These are phyloP conservation scores for Paraconiothyrium sp. DNA, from an alignment of 2,329 filamentous ascomycete genomes.

Conservation along the genomic window DNA sequence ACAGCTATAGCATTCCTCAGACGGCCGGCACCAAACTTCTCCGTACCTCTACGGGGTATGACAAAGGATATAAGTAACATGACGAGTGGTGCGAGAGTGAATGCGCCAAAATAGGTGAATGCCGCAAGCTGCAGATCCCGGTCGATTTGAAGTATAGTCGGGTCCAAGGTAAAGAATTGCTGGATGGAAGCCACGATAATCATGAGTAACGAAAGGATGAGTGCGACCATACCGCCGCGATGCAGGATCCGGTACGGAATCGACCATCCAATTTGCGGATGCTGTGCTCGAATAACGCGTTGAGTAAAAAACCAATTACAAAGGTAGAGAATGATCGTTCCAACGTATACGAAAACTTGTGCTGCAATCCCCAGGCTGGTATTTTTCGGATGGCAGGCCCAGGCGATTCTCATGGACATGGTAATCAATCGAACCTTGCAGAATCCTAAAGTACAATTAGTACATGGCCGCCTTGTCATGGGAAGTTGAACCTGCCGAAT, in stretches of 20 bases:
- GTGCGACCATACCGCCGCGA: constrained; percentile 59
- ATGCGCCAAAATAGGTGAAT: constrained; percentile 69
- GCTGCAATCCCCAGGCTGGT: constrained; percentile 66
- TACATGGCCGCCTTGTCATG: constrained; percentile 10
- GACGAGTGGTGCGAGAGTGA: constrained; percentile 73
- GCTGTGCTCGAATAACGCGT: constrained; percentile 76
- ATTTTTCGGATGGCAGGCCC: constrained; percentile 49
- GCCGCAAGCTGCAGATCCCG: constrained; percentile 72
- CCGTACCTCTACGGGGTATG: constrained; percentile 49
- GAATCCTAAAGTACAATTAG: constrained; percentile 44
- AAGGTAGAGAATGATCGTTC: constrained; percentile 80
- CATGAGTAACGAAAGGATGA: constrained; percentile 71
- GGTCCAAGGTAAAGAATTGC: constrained; percentile 72
- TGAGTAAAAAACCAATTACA: constrained; percentile 82
- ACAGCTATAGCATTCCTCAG: constrained; percentile 74
- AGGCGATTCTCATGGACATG: constrained; percentile 53
- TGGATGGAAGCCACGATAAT: constrained; percentile 72
- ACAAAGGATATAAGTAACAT: constrained; percentile 61
- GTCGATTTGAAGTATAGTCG: constrained; percentile 61
- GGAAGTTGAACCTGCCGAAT: constrained; percentile 43
- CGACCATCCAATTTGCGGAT: constrained; percentile 77
- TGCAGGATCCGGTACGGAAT: constrained; percentile 60
- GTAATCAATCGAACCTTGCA: constrained; percentile 56
- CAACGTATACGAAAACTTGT: constrained; percentile 75
- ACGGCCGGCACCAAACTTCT: constrained; percentile 74